A percentile compares a stretch with the other conserved stretches of the same genome.
Conservation (phyloP, 345 rosid genomes). For the Pugionium cornutum region DNA sequence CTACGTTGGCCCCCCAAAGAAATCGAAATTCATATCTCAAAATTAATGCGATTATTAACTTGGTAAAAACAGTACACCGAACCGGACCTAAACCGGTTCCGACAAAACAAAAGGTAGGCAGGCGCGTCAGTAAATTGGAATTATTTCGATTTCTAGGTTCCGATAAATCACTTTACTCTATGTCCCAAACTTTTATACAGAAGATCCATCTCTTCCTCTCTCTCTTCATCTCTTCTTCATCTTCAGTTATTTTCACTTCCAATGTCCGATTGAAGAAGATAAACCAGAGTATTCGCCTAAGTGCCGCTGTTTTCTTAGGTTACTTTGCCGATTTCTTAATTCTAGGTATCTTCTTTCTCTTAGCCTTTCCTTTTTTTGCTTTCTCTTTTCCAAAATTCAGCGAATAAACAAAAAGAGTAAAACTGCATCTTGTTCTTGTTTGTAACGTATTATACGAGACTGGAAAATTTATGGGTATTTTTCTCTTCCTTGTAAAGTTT, state of each 20-base stretch:
- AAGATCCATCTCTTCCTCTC: slow-evolving; percentile 28
- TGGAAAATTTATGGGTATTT: neutral
- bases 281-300: slow-evolving; percentile 14
- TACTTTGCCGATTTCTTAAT: slow-evolving; percentile 22
- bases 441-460: slow-evolving; percentile 25
- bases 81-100: slow-evolving; percentile 37
- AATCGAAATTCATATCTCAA: too few species aligned
- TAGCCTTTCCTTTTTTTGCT: slow-evolving; percentile 19
- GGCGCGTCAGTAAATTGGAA: slow-evolving; percentile 36
- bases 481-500: slow-evolving; percentile 1
- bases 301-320: slow-evolving; percentile 11
- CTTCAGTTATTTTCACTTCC: slow-evolving; percentile 17
- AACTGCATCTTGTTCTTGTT: slow-evolving; percentile 15
- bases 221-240: neutral
- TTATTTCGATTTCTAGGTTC: slow-evolving; percentile 28
- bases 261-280: slow-evolving; percentile 19
- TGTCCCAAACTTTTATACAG: slow-evolving; percentile 32
- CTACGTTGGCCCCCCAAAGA: too few species aligned
- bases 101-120: slow-evolving; percentile 31
- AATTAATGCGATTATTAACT: too few species aligned
- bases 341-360: slow-evolving; percentile 36
- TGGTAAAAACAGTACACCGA: neutral
- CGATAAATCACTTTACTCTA: slow-evolving; percentile 35
- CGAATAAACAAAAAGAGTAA: neutral
- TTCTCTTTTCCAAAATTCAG: slow-evolving; percentile 22